Conservation (phyloP, 805 yeast species). For the Kurtzmaniella cleridarum region DNA sequence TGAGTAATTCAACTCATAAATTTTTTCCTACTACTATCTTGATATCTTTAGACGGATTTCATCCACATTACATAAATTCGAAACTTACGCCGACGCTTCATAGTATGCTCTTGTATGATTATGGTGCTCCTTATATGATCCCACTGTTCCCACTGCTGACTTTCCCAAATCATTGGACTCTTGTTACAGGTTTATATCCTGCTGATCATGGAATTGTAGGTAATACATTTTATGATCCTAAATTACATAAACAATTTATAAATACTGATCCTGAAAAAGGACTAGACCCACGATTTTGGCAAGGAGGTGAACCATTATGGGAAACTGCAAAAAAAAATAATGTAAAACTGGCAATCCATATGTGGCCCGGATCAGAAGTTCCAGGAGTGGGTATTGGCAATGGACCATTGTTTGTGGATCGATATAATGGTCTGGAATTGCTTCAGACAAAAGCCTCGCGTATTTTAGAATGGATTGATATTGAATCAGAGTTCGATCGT, state of each 20-base stretch:
- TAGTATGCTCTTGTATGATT: constrained; percentile 44
- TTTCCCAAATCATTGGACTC: constrained; percentile 88
- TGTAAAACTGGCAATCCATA: constrained; percentile 70
- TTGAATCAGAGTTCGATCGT: constrained; percentile 38
- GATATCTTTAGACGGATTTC: constrained; percentile 83
- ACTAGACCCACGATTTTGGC: constrained; percentile 62
- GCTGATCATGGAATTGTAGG: constrained; percentile 84
- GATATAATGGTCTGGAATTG: constrained; percentile 59
- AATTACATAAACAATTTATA: constrained; percentile 48
- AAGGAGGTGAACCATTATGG: constrained; percentile 88
- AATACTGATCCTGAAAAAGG: constrained; percentile 50
- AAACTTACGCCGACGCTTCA: constrained; percentile 68
- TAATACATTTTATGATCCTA: constrained; percentile 70
- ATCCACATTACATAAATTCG: constrained; percentile 75
- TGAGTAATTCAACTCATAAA: constrained; percentile 57
- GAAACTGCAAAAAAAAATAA: constrained; percentile 61
- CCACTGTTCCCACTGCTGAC: constrained; percentile 89
- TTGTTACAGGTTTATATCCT: constrained; percentile 83
- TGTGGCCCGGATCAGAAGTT: constrained; percentile 96
- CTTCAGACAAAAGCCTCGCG: constrained; percentile 53
- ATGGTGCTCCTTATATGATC: constrained; percentile 74
- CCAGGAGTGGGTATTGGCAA: constrained; percentile 35
- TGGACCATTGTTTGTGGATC: constrained; percentile 50
- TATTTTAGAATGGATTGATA: constrained; percentile 64
- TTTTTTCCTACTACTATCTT: constrained; percentile 78